Evolutionary conservation across 176 grass and related monocot species (phyloP).

Genomic region (Oryza brachyantha): DNA sequence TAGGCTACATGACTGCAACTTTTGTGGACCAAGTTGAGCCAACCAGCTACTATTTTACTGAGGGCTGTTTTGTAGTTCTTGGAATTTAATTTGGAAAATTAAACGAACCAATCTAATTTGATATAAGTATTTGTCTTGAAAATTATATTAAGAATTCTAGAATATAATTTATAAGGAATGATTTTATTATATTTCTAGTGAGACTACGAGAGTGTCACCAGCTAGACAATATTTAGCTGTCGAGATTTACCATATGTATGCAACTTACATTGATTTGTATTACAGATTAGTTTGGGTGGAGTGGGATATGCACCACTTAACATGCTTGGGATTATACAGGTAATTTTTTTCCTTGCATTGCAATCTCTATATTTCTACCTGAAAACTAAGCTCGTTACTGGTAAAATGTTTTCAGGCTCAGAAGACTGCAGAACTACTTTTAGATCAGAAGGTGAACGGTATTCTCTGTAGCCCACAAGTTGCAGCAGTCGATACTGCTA

Average conservation of each 20-base stretch:
- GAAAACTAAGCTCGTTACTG: neutral
- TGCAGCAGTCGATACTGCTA: slow-evolving; percentile 80
- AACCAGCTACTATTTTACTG: neutral
- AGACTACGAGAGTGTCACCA: neutral
- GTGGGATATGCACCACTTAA: slow-evolving; percentile 79
- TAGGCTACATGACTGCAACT: neutral
- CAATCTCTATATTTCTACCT: slow-evolving; percentile 16
- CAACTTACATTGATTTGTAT: slow-evolving; percentile 8
- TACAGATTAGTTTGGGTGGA: slow-evolving; percentile 56
- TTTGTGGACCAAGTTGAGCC: neutral
- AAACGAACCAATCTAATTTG: neutral
- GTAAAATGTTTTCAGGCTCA: slow-evolving; percentile 61
- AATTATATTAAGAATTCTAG: neutral
- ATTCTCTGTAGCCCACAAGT: slow-evolving; percentile 75
- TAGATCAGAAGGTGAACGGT: slow-evolving; percentile 64
- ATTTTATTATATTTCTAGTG: neutral
- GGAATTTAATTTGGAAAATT: neutral
- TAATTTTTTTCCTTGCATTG: slow-evolving; percentile 3
- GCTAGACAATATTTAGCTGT: neutral
- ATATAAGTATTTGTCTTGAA: neutral
- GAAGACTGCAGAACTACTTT: slow-evolving; percentile 85
- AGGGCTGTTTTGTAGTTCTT: neutral
- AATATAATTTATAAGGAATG: neutral
- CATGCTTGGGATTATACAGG: slow-evolving; percentile 97
- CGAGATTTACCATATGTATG: neutral